A percentile compares a stretch with the other conserved stretches of the same genome.
These are phyloP conservation scores for Coniochaeta sp. DNA, from an alignment of 2,329 filamentous ascomycete species.

Conservation along the genomic window DNA sequence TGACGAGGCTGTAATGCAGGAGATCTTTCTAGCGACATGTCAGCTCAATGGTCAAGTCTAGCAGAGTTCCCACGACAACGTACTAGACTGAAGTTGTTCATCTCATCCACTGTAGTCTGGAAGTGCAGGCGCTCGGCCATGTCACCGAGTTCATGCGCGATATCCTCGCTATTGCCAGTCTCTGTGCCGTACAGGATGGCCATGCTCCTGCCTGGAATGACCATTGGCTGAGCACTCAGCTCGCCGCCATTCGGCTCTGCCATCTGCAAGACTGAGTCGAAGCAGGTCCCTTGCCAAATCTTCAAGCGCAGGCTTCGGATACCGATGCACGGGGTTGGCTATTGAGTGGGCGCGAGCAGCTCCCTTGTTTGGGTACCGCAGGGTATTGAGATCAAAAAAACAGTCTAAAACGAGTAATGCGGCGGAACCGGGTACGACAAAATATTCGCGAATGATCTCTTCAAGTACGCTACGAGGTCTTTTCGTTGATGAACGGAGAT, in stretches of 20 bases:
- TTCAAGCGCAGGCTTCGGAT: too few relatives aligned
- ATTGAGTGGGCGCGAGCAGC: too few relatives aligned
- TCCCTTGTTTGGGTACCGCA: too few relatives aligned
- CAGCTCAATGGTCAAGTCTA: slow-evolving; percentile 7
- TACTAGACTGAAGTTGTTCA: slow-evolving; percentile 72
- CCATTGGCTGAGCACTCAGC: background rate
- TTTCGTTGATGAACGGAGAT: background rate
- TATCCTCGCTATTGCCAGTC: slow-evolving; percentile 88
- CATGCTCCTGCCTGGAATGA: slow-evolving; percentile 30
- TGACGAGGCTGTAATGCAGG: slow-evolving; percentile 47
- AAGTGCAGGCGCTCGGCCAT: slow-evolving; percentile 74
- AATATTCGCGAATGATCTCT: too few relatives aligned
- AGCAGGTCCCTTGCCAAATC: too few relatives aligned
- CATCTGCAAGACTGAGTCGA: background rate
- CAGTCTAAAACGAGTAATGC: too few relatives aligned
- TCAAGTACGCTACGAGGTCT: too few relatives aligned
- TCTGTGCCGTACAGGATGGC: slow-evolving; percentile 90
- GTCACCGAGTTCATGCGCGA: slow-evolving; percentile 75
- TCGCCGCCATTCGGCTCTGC: background rate
- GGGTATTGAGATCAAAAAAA: too few relatives aligned
- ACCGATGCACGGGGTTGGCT: too few relatives aligned
- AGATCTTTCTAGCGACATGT: slow-evolving; percentile 34
- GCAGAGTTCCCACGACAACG: slow-evolving; percentile 24
- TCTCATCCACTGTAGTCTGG: slow-evolving; percentile 63
- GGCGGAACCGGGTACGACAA: too few relatives aligned